Evolutionary conservation across 345 rosid genomes (phyloP), one percentile per base, ranked within the genome.

Genomic region (Citrus medica): DNA sequence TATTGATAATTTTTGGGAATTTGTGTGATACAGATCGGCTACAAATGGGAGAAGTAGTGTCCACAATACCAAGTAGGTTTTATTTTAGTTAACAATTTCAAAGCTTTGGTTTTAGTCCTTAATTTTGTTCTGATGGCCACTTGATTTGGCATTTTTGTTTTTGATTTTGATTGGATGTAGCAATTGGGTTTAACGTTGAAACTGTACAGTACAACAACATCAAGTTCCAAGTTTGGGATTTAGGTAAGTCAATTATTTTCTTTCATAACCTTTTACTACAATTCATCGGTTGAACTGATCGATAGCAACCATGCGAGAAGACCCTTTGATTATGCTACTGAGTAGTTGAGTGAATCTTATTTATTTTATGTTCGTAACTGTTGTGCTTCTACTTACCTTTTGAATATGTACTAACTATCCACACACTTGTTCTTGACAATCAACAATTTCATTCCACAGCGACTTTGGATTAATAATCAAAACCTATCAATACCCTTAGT

Each of bases 1-100:
- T 53, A 76, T 51, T 63, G 55, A 7, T 61, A 40, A 21, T 51
- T 79, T 74, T 30, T 19, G 27, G 61, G 25, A 40, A 16, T 51
- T 80, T 74, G 32, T 19, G 27, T 69, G 25, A 42, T 68, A n/a
- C 90, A 93, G 98, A 93, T 95, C 93, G 98, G 89, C 92, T 91
- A 79, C 98, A 95, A 90, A 95, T 95, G 96, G 97, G 99, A 10
- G 98, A 95, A 82, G 98, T 93, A 66, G 98, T 93, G 51, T 93
- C 97, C 46, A 95, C 96, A 62, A 95, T 95, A 83, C 97, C 99
- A 55, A 95, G 98, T 93, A 35, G 10, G 73, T 76, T 48, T 37
- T 17, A 14, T 19, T 30, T 75, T 46, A 38, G n/a, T 78, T 1
- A 22, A 32, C 19, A 1, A 33, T 55, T 13, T 2, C 3, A 28